Percentiles rank a stretch among this genome's conserved stretches.
These are phyloP conservation scores for Chlorella sp. DNA, from an alignment of 139 green algal genomes.

Conservation along the genomic window DNA sequence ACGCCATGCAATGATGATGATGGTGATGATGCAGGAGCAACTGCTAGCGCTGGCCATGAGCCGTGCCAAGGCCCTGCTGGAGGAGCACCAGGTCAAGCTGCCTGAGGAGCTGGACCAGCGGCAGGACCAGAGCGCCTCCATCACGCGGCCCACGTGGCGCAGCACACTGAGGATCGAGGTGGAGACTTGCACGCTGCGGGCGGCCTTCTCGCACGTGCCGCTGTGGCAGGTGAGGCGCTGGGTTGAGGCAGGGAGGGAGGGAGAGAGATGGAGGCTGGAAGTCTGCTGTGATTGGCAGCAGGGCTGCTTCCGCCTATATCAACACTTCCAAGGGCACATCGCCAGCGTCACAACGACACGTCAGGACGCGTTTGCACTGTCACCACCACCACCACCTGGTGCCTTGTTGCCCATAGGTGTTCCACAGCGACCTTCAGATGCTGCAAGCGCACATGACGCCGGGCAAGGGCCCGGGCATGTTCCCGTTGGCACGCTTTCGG, in stretches of 20 bases:
- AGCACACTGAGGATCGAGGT: conserved; percentile 36
- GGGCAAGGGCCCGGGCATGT: conserved; percentile 13
- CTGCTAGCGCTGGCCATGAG: conserved; percentile 27
- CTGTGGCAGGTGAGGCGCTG: conserved; percentile 60
- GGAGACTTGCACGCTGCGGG: conserved; percentile 39
- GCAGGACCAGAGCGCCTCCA: neutral
- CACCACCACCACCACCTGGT: no score
- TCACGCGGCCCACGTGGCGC: conserved; percentile 8
- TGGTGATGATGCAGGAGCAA: conserved; percentile 25
- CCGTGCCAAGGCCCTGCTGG: conserved; percentile 22
- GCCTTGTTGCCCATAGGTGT: no score
- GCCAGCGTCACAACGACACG: no score
- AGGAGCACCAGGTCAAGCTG: conserved; percentile 17
- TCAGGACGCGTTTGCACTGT: no score
- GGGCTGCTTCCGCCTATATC: no score
- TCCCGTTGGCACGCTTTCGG: conserved; percentile 1
- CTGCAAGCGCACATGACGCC: neutral
- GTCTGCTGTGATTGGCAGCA: no score
- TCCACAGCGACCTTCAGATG: no score
- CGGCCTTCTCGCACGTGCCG: conserved; percentile 63
- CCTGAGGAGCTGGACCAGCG: conserved; percentile 2
- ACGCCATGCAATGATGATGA: no score
- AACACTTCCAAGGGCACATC: no score
- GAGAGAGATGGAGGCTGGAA: no score
- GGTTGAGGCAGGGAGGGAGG: no score